phyloP scores from a whole-genome alignment of 1,284 basidiomycete genomes.

The Tremellales sp. region DNA sequence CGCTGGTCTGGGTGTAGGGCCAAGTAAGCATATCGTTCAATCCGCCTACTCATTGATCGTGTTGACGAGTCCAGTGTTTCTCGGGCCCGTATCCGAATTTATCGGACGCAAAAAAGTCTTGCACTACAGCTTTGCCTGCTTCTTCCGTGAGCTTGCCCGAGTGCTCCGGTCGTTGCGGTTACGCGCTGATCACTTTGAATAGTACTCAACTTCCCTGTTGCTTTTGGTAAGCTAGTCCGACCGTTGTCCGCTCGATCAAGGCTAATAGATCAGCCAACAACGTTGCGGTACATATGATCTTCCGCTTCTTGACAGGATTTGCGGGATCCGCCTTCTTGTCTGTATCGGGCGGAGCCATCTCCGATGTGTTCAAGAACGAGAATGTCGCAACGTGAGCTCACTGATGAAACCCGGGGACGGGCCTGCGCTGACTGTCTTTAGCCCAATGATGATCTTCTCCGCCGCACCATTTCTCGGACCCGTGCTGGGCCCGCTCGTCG shows the following conservation, averaged over 20 bases:
- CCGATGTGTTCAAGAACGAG: constrained; percentile 64
- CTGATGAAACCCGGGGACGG: background rate
- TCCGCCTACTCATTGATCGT: background rate
- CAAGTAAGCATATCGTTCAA: constrained; percentile 31
- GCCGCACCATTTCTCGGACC: constrained; percentile 69
- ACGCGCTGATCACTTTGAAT: background rate
- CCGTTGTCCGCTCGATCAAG: background rate
- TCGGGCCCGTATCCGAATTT: constrained; percentile 58
- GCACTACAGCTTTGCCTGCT: constrained; percentile 24
- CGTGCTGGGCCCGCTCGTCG: constrained; percentile 55
- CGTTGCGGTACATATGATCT: constrained; percentile 59
- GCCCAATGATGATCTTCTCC: constrained; percentile 73
- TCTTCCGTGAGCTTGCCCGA: constrained; percentile 26
- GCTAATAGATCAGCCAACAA: constrained; percentile 17
- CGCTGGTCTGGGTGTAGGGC: constrained; percentile 54
- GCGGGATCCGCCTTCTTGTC: constrained; percentile 67
- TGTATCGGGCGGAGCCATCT: constrained; percentile 73
- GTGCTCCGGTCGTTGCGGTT: too few species aligned
- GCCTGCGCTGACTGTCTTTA: constrained; percentile 29
- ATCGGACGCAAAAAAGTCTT: constrained; percentile 53
- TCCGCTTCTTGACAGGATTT: constrained; percentile 67
- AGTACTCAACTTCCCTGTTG: constrained; percentile 61
- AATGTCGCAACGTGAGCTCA: constrained; percentile 62
- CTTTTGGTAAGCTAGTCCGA: constrained; percentile 49
- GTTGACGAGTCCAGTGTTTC: constrained; percentile 45